phyloP scores from a whole-genome alignment of 768 basidiomycete species.

The Sporobolomyces roseus region DNA sequence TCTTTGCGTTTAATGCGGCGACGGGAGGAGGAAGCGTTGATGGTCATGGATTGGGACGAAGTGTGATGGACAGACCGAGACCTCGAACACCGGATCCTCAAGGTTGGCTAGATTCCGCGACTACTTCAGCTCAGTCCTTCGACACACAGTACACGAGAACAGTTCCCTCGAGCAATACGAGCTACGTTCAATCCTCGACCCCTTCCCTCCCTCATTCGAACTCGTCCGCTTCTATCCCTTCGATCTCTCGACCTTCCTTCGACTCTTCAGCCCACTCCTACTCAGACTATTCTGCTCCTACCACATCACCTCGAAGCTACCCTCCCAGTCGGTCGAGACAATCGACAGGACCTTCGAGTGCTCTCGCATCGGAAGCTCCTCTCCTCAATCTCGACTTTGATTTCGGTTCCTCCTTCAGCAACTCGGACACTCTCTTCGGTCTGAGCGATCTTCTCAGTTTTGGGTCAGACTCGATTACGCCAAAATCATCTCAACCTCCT shows the following conservation, averaged over 20 bases:
- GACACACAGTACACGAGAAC: neutral
- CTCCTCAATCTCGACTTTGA: constrained; percentile 32
- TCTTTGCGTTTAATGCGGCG: neutral
- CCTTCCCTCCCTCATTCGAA: constrained; percentile 1
- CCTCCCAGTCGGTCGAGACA: neutral
- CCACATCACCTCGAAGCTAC: neutral
- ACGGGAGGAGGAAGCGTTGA: neutral
- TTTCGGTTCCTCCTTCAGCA: constrained; percentile 31
- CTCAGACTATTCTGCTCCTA: neutral
- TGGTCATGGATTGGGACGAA: neutral
- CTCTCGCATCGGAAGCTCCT: constrained; percentile 1
- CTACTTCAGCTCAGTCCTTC: constrained; percentile 6
- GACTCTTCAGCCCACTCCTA: constrained; percentile 11
- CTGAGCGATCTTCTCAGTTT: constrained; percentile 31
- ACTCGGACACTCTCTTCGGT: constrained; percentile 26
- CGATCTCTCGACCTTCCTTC: constrained; percentile 18
- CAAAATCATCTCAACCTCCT: neutral
- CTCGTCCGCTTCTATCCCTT: constrained; percentile 8
- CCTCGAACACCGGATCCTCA: constrained; percentile 26
- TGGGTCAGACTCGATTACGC: neutral
- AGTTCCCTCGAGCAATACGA: neutral
- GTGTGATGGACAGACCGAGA: constrained; percentile 26
- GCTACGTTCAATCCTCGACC: constrained; percentile 3
- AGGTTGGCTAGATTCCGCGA: constrained; percentile 7
- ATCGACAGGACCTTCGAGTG: neutral